Conservation (phyloP, 2,329 filamentous ascomycete species). For the Trichoderma sp. region DNA sequence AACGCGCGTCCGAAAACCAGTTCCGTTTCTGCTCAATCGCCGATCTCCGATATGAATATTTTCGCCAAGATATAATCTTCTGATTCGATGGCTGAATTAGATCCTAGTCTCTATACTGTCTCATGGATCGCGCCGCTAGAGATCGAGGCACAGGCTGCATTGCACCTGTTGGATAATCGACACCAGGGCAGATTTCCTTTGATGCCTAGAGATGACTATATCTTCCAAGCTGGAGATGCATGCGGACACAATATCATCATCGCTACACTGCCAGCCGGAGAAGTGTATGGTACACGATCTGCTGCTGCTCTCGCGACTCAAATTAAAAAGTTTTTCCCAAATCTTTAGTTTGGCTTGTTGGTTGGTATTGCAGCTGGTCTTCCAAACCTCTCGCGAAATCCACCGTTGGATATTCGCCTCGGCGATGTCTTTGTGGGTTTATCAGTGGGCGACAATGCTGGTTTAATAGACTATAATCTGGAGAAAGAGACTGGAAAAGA, state of each 20-base stretch:
- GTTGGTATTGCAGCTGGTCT: slow-evolving; percentile 39
- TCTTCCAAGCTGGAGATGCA: slow-evolving; percentile 37
- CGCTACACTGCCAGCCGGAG: slow-evolving; percentile 33
- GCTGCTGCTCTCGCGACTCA: slow-evolving; percentile 35
- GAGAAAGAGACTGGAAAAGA: slow-evolving; percentile 31
- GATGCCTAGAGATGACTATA: slow-evolving; percentile 34
- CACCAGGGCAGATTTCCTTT: slow-evolving; percentile 34
- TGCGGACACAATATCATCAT: slow-evolving; percentile 38
- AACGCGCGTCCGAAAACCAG: background rate
- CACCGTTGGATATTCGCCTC: slow-evolving; percentile 35
- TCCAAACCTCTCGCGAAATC: slow-evolving; percentile 26
- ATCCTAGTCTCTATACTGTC: slow-evolving; percentile 30
- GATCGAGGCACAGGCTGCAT: slow-evolving; percentile 37
- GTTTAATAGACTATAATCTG: slow-evolving; percentile 32
- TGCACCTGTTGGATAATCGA: slow-evolving; percentile 32
- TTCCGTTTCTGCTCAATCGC: background rate
- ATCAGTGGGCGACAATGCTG: slow-evolving; percentile 26
- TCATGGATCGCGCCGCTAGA: slow-evolving; percentile 38
- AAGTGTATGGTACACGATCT: slow-evolving; percentile 35
- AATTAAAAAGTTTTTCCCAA: slow-evolving; percentile 35
- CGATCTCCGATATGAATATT: background rate
- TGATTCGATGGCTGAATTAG: background rate
- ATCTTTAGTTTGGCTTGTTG: slow-evolving; percentile 38
- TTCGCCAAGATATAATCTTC: background rate
- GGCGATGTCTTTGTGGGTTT: slow-evolving; percentile 37